Percentiles rank a stretch among this genome's conserved stretches.
These are phyloP conservation scores for Helotiales sp. DNA, from an alignment of 2,329 filamentous ascomycete genomes.

Conservation along the genomic window DNA sequence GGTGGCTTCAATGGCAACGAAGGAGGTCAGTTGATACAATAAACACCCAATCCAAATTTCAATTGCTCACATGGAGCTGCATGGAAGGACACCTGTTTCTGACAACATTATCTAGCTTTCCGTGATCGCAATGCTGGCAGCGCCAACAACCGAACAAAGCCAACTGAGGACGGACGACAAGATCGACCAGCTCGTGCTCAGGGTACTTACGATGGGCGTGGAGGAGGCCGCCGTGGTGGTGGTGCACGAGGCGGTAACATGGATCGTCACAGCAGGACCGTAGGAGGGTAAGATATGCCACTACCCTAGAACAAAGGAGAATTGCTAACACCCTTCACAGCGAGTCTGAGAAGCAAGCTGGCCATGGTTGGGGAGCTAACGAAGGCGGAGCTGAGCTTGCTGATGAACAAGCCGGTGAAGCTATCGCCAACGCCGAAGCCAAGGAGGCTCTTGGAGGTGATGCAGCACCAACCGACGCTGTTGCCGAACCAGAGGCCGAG, in stretches of 20 bases:
- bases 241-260: conserved; percentile 41
- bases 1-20: conserved; percentile 76
- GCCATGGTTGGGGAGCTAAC: conserved; percentile 85
- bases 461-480: conserved; percentile 43
- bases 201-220: conserved; percentile 68
- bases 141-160: conserved; percentile 80
- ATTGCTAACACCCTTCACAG: conserved; percentile 48
- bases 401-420: conserved; percentile 90
- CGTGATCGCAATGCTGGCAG: conserved; percentile 84
- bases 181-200: conserved; percentile 54
- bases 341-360: conserved; percentile 84
- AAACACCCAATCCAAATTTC: background rate
- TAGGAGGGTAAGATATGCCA: conserved; percentile 39
- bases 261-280: conserved; percentile 46
- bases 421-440: conserved; percentile 84
- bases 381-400: conserved; percentile 84
- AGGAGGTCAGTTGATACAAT: conserved; percentile 69
- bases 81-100: background rate
- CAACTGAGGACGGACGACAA: conserved; percentile 70
- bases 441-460: conserved; percentile 66
- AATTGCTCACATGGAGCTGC: background rate
- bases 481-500: conserved; percentile 52
- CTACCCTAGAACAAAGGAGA: background rate
- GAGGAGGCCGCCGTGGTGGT: conserved; percentile 43
- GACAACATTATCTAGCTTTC: conserved; percentile 66